Base-by-base conservation (phyloP, 202 grass and related monocot species). In the Schoenoplectus triqueter region DNA sequence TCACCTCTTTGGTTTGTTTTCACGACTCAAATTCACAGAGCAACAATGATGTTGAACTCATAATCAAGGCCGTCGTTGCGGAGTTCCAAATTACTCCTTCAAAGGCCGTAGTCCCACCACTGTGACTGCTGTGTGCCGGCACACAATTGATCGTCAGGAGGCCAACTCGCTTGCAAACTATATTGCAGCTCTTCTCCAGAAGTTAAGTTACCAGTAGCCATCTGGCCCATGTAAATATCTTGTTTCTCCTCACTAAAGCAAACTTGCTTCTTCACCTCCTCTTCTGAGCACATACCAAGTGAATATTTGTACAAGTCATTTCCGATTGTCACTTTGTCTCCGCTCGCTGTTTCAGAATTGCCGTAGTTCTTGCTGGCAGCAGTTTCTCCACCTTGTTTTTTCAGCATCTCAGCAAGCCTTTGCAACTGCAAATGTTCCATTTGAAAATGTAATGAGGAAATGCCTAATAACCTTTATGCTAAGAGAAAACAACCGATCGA, bases 41-140 rank as follows among this genome's bases (percentile, higher is more conserved):
- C 48, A 7, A 66, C 48, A 31, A 9, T 3, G 22, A 8, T 66
- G 2, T 14, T 13, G 18, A 64, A 80, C 13, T 7, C 14, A n/a
- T 81, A 46, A 46, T 47, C 17, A 31, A 31, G 31, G 31, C 31
- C 31, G 31, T 31, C 31, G 31, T 31, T 31, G 59, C 42, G 10
- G 18, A 2, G 17, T 51, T 31, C 4, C 6, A 2, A 15, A 55
- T 84, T 84, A 92, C 91, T 94, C 81, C 82, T 85, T 99, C 41
- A 90, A 6, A 49, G 91, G 90, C 91, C 92, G 92, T 31, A 96
- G 2, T 95, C 96, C 96, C 96, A 99, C 96, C 96, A 96, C 49
- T 91, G 81, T 5, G 65, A 83, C 49, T 83, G 81, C 18, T 83
- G 93, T 22, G 91, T 88, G 75, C 72, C 82, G 78, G 83, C 88